These are phyloP conservation scores for Chrysosphaeria jannelii DNA, from an alignment of 2,329 filamentous ascomycete species.

Conservation along the genomic window DNA sequence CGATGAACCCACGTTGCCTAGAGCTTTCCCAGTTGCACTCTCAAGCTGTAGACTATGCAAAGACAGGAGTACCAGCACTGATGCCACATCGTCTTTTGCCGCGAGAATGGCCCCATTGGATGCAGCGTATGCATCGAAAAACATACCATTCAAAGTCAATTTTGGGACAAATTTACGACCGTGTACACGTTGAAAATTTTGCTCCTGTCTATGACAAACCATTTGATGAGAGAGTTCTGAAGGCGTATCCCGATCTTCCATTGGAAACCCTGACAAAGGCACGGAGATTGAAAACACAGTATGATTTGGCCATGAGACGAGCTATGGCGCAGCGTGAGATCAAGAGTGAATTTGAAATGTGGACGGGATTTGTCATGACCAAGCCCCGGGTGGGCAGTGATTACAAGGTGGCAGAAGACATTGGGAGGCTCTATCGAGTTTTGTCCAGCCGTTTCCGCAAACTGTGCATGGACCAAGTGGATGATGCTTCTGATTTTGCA, in stretches of 20 bases:
- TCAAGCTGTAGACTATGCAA: conserved; percentile 76
- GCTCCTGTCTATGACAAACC: conserved; percentile 35
- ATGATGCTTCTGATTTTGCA: conserved; percentile 20
- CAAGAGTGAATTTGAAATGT: conserved; percentile 70
- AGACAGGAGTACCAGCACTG: conserved; percentile 51
- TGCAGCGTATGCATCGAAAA: conserved; percentile 30
- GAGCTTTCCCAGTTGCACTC: conserved; percentile 59
- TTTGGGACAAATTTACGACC: conserved; percentile 59
- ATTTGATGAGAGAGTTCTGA: conserved; percentile 51
- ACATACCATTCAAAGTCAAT: conserved; percentile 39
- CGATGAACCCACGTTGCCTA: conserved; percentile 38
- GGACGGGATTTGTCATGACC: conserved; percentile 55
- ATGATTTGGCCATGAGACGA: conserved; percentile 46
- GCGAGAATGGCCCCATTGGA: conserved; percentile 52
- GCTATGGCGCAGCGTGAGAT: conserved; percentile 70
- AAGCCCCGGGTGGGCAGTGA: conserved; percentile 42
- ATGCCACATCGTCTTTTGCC: conserved; percentile 33
- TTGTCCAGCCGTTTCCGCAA: conserved; percentile 41
- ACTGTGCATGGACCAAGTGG: conserved; percentile 32
- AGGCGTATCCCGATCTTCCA: conserved; percentile 21
- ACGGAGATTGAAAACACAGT: conserved; percentile 37
- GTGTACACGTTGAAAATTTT: conserved; percentile 36
- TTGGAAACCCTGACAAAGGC: conserved; percentile 26
- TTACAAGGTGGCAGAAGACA: conserved; percentile 67
- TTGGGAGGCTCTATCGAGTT: conserved; percentile 33